phyloP scores from a whole-genome alignment of 106 monocot species.

The Apostasia shenzhenica region DNA sequence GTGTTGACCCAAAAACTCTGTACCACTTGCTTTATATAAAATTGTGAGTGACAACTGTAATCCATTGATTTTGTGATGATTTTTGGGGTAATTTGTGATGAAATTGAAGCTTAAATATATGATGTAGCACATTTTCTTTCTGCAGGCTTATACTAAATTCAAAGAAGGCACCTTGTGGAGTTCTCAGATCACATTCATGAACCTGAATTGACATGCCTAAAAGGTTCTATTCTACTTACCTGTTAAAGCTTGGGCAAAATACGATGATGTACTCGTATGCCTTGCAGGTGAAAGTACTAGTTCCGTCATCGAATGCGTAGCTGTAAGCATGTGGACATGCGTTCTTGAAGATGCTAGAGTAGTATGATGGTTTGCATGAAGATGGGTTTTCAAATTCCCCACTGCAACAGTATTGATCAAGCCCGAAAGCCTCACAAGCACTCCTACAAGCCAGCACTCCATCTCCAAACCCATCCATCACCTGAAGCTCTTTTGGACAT shows the following conservation, averaged over 20 bases:
- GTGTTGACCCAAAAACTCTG: too few relatives aligned
- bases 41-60: too few relatives aligned
- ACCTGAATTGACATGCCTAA: too few relatives aligned
- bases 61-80: too few relatives aligned
- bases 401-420: slow-evolving; percentile 75
- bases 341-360: slow-evolving; percentile 65
- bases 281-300: slow-evolving; percentile 81
- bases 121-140: too few relatives aligned
- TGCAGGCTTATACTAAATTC: too few relatives aligned
- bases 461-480: slow-evolving; percentile 32
- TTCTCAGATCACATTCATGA: too few relatives aligned
- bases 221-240: slow-evolving; percentile 17
- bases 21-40: too few relatives aligned
- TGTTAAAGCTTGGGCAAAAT: slow-evolving; percentile 51
- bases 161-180: too few relatives aligned
- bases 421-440: slow-evolving; percentile 71
- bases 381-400: slow-evolving; percentile 55
- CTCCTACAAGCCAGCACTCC: slow-evolving; percentile 73
- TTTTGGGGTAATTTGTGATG: too few relatives aligned
- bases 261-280: slow-evolving; percentile 52
- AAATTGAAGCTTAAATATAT: too few relatives aligned
- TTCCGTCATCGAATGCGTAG: slow-evolving; percentile 76
- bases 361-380: slow-evolving; percentile 51
- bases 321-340: slow-evolving; percentile 81
- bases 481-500: slow-evolving; percentile 78